These are phyloP conservation scores for Irpex lacteus DNA, from an alignment of 1,284 basidiomycete genomes.

Conservation along the genomic window DNA sequence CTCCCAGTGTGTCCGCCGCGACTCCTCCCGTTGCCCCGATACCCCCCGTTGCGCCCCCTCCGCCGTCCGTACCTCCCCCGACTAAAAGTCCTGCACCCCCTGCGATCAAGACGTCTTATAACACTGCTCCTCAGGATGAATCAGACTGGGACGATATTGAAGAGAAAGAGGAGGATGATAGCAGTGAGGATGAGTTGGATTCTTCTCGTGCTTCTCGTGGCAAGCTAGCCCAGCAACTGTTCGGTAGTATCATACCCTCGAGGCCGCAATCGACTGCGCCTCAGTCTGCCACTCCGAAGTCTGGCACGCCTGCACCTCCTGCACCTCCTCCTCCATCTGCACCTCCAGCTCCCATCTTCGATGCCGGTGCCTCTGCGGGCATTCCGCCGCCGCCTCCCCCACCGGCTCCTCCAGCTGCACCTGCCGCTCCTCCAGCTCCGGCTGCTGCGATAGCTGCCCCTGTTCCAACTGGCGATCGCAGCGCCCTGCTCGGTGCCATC, in stretches of 20 bases:
- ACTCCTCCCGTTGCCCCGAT: background rate
- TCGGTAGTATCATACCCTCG: slow-evolving; percentile 63
- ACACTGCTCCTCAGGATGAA: slow-evolving; percentile 62
- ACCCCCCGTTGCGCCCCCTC: slow-evolving; percentile 14
- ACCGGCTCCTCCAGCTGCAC: slow-evolving; percentile 31
- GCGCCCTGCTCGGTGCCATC: slow-evolving; percentile 80
- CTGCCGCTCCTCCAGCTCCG: slow-evolving; percentile 34
- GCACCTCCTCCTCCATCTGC: slow-evolving; percentile 39
- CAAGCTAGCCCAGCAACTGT: slow-evolving; percentile 76
- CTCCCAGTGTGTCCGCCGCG: slow-evolving; percentile 23
- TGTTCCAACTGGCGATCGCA: slow-evolving; percentile 48
- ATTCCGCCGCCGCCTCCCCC: slow-evolving; percentile 26
- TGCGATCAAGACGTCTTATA: slow-evolving; percentile 51
- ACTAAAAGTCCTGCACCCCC: slow-evolving; percentile 38
- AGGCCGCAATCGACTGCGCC: slow-evolving; percentile 44
- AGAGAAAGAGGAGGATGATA: slow-evolving; percentile 72
- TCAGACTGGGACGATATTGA: slow-evolving; percentile 86
- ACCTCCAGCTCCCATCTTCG: slow-evolving; percentile 20
- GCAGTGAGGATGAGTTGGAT: slow-evolving; percentile 78
- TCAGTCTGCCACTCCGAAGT: slow-evolving; percentile 33
- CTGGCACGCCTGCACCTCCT: slow-evolving; percentile 36
- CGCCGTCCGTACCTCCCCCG: slow-evolving; percentile 20
- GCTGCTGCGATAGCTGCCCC: slow-evolving; percentile 37
- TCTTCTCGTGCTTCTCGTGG: slow-evolving; percentile 62
- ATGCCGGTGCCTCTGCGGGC: slow-evolving; percentile 19